phyloP scores from a whole-genome alignment of 441 rosid genomes.

The Arabidopsis hybrid region DNA sequence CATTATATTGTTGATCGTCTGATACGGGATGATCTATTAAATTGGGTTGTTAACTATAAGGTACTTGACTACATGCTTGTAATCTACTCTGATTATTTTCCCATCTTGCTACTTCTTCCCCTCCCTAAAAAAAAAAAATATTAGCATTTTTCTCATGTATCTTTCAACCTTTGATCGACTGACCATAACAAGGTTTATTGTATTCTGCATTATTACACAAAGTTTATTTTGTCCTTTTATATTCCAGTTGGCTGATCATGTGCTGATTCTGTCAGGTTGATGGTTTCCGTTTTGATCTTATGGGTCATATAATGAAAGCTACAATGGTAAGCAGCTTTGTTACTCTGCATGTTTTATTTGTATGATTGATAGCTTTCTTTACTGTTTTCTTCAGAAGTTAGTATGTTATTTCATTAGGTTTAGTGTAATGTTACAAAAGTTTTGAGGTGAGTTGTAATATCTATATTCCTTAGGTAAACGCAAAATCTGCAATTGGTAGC shows the following conservation, averaged over 20 bases:
- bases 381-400: constrained; percentile 16
- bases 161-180: constrained; percentile 23
- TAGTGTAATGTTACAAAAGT: constrained; percentile 5
- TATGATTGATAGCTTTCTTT: constrained; percentile 12
- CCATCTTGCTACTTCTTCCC: constrained; percentile 15
- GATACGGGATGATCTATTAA: constrained; percentile 84
- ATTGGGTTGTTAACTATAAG: constrained; percentile 93
- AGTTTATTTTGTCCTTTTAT: constrained; percentile 16
- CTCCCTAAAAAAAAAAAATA: constrained; percentile 2
- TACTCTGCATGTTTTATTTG: constrained; percentile 21
- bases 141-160: not conserved
- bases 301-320: constrained; percentile 95
- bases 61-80: constrained; percentile 47
- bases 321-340: constrained; percentile 72
- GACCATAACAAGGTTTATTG: constrained; percentile 21
- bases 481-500: constrained; percentile 68
- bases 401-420: constrained; percentile 19
- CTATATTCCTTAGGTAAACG: constrained; percentile 66
- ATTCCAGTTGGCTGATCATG: constrained; percentile 37
- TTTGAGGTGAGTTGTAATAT: constrained; percentile 10
- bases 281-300: constrained; percentile 97
- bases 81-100: constrained; percentile 21
- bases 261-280: constrained; percentile 72
- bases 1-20: constrained; percentile 96
- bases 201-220: constrained; percentile 6